Percentiles rank a stretch among this genome's conserved stretches.
These are phyloP conservation scores for Periconia sp. DNA, from an alignment of 2,329 filamentous ascomycete genomes.

Conservation along the genomic window DNA sequence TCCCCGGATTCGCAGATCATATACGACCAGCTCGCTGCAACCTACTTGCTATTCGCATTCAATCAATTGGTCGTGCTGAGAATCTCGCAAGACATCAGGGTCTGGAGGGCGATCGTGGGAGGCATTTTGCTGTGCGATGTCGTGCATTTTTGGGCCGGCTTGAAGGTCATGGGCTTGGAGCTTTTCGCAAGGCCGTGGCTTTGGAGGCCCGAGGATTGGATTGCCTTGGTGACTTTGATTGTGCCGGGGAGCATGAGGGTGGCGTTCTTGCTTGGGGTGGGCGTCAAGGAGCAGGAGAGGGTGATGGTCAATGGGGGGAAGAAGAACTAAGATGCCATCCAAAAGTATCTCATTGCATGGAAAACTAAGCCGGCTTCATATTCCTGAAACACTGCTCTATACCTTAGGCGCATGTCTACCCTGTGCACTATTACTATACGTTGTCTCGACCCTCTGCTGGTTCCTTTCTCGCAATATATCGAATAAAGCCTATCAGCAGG, in stretches of 20 bases:
- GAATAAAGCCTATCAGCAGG: too few species aligned
- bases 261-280: conserved; percentile 45
- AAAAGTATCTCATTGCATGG: too few species aligned
- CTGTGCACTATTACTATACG: too few species aligned
- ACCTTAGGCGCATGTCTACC: too few species aligned
- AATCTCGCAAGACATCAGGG: conserved; percentile 67
- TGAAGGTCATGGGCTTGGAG: conserved; percentile 36
- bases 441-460: too few species aligned
- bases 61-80: conserved; percentile 78
- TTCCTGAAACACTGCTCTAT: too few species aligned
- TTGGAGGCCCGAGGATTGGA: conserved; percentile 48
- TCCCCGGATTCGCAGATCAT: conserved; percentile 57
- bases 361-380: too few species aligned
- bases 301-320: conserved; percentile 20
- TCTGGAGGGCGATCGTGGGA: conserved; percentile 72
- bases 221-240: conserved; percentile 44
- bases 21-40: conserved; percentile 75
- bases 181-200: conserved; percentile 24
- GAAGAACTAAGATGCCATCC: conserved; percentile 9
- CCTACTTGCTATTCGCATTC: conserved; percentile 78
- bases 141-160: conserved; percentile 66
- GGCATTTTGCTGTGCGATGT: conserved; percentile 75
- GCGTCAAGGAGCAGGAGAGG: conserved; percentile 27
- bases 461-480: too few species aligned
- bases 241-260: conserved; percentile 40